Evolutionary conservation across 2,329 filamentous ascomycete species (phyloP).

Genomic region (Sporothrix brasiliensis): DNA sequence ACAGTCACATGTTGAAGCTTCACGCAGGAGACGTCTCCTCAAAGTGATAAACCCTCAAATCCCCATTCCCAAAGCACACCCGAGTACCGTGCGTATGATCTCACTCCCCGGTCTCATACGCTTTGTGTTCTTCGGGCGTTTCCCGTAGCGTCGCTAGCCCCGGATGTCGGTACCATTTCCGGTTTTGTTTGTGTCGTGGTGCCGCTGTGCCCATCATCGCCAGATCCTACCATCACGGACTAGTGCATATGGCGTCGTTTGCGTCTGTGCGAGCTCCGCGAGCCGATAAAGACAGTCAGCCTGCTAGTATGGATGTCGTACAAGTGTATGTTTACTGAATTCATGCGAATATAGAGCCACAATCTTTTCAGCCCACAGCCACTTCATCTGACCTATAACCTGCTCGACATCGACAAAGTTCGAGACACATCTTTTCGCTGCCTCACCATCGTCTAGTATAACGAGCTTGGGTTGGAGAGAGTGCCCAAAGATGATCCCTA

Average conservation of each 20-base stretch:
- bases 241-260: neutral
- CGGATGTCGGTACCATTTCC: neutral
- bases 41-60: neutral
- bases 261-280: slow-evolving; percentile 2
- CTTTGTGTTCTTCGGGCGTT: neutral
- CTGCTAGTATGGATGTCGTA: neutral
- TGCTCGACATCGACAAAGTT: neutral
- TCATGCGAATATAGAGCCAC: neutral
- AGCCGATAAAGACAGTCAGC: neutral
- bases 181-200: too few relatives aligned
- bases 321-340: too few relatives aligned
- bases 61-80: neutral
- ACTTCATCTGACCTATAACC: neutral
- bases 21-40: too few relatives aligned
- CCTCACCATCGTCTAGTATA: neutral
- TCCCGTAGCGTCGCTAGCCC: neutral
- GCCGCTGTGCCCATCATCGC: neutral
- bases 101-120: neutral
- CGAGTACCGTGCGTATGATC: neutral
- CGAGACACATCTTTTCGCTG: too few relatives aligned
- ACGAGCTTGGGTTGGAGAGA: neutral
- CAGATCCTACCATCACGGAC: neutral
- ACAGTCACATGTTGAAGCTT: slow-evolving; percentile 11
- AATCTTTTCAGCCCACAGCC: neutral
- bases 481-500: too few relatives aligned